Base-by-base conservation (phyloP, 352 stramenopile species). In the Pythium utonaiense region DNA sequence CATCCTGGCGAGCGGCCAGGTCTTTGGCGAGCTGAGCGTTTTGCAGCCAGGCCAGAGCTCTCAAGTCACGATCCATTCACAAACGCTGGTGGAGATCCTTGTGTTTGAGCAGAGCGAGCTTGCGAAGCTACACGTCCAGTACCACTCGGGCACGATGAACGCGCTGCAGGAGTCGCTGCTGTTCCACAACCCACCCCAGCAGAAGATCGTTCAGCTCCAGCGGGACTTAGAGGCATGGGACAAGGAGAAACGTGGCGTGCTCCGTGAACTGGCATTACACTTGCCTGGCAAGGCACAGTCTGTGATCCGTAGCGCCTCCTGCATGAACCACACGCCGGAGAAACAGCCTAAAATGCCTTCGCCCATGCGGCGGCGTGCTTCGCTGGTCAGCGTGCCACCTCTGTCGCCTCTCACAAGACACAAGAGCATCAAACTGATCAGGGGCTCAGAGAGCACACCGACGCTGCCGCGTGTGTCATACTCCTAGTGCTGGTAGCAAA, bases 151-250 rank as follows among this genome's bases (percentile, higher is more conserved):
- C 48, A 80, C 77, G 12, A 89, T 91, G 81, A 91, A 91, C 55
- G 77, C 81, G 41, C 64, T 91, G 40, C 81, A 91, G 62, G 78
- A 82, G 36, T 91, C 81, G 51, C 67, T 91, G 36, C 69, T 89
- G 19, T 91, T 88, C 67, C 81, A 91, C 73, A 91, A 91, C 62
- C 81, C 81, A 12, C 77, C 81, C 27, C 75, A 88, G 55, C 81
- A 88, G 34, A 91, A 91, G 61, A 78, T 91, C 53, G 53, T 80
- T 19, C 81, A 91, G 53, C 45, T 91, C 7, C 75, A 75, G 19
- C 70, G 64, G 6, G 81, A 91, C 58, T 64, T 77, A 6, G 67
- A 63, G 12, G 24, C 49, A 16, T 91, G 81, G 81, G 73, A 76
- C 5, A 71, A 73, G 13, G 61, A 85, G 40, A 89, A 87, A 54